A percentile compares a stretch with the other conserved stretches of the same genome.
Conservation (phyloP, 257 asterid genomes). For the Rubia yunnanensis region DNA sequence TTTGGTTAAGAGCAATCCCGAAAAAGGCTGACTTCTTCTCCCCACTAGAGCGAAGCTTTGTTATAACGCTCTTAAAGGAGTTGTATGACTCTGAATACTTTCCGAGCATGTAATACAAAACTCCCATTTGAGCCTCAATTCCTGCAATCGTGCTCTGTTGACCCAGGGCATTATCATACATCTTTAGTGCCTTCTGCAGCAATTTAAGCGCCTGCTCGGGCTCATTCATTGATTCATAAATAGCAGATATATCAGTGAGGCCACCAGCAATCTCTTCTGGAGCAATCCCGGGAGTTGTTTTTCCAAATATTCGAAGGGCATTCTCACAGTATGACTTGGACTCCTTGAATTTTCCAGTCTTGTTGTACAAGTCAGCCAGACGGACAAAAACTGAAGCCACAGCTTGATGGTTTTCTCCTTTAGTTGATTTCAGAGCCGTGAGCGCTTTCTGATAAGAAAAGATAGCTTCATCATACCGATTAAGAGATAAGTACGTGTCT, state of each 20-base stretch:
- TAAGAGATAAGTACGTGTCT: slow-evolving; percentile 67
- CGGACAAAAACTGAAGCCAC: slow-evolving; percentile 88
- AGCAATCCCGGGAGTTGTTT: slow-evolving; percentile 64
- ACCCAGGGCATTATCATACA: slow-evolving; percentile 78
- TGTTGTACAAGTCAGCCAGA: slow-evolving; percentile 73
- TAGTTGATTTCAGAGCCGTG: slow-evolving; percentile 64
- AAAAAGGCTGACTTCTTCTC: slow-evolving; percentile 90
- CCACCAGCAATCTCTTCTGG: slow-evolving; percentile 90
- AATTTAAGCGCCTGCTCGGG: slow-evolving; percentile 69
- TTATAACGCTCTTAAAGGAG: slow-evolving; percentile 43
- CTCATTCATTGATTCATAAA: slow-evolving; percentile 87
- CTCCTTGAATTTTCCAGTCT: slow-evolving; percentile 76
- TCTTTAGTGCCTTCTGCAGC: slow-evolving; percentile 79
- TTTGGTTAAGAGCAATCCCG: slow-evolving; percentile 84
- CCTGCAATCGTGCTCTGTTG: slow-evolving; percentile 82
- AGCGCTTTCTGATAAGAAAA: slow-evolving; percentile 83
- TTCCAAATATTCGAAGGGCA: slow-evolving; percentile 73
- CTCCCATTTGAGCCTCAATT: slow-evolving; percentile 95
- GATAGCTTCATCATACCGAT: slow-evolving; percentile 80
- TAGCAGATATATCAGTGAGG: slow-evolving; percentile 75
- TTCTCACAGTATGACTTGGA: slow-evolving; percentile 80
- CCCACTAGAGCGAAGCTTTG: slow-evolving; percentile 82
- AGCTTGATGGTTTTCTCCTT: slow-evolving; percentile 89
- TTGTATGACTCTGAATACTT: slow-evolving; percentile 61
- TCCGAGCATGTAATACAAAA: slow-evolving; percentile 73